phyloP scores from a whole-genome alignment of 2,329 filamentous ascomycete species.

The Scolecobasidium constrictum region DNA sequence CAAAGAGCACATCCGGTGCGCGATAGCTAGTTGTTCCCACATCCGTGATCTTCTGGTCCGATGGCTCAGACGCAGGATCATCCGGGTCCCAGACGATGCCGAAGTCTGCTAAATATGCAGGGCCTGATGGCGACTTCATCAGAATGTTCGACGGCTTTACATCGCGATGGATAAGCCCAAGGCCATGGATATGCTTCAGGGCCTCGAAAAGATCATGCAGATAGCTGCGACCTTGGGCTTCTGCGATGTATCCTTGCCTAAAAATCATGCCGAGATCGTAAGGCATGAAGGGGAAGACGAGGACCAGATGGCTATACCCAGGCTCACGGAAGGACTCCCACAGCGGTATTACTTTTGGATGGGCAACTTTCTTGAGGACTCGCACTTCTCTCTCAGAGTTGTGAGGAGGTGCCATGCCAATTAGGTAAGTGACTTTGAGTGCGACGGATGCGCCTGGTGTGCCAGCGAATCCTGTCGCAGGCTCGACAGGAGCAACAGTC shows the following conservation, averaged over 20 bases:
- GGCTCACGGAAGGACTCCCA: slow-evolving; percentile 55
- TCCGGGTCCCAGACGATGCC: slow-evolving; percentile 76
- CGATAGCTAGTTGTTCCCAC: slow-evolving; percentile 90
- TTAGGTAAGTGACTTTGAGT: slow-evolving; percentile 76
- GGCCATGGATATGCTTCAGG: slow-evolving; percentile 58
- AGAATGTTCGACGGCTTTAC: slow-evolving; percentile 88
- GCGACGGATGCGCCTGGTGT: slow-evolving; percentile 41
- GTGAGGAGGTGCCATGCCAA: slow-evolving; percentile 66
- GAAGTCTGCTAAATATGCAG: slow-evolving; percentile 79
- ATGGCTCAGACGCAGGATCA: slow-evolving; percentile 47
- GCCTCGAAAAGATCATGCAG: slow-evolving; percentile 61
- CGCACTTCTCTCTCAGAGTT: slow-evolving; percentile 69
- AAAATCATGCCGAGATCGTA: slow-evolving; percentile 62
- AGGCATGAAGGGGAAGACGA: slow-evolving; percentile 78
- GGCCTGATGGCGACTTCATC: slow-evolving; percentile 53
- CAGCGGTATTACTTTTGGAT: slow-evolving; percentile 53
- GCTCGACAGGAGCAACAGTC: slow-evolving; percentile 33
- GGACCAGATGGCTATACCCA: slow-evolving; percentile 60
- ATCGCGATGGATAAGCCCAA: slow-evolving; percentile 82
- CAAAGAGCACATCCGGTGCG: slow-evolving; percentile 83
- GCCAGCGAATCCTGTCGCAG: slow-evolving; percentile 21
- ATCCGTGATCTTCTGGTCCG: slow-evolving; percentile 69
- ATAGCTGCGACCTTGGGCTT: slow-evolving; percentile 24
- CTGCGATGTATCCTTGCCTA: slow-evolving; percentile 29
- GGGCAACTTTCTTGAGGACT: slow-evolving; percentile 52